phyloP scores from a whole-genome alignment of 441 rosid species.

The Iberis amara region DNA sequence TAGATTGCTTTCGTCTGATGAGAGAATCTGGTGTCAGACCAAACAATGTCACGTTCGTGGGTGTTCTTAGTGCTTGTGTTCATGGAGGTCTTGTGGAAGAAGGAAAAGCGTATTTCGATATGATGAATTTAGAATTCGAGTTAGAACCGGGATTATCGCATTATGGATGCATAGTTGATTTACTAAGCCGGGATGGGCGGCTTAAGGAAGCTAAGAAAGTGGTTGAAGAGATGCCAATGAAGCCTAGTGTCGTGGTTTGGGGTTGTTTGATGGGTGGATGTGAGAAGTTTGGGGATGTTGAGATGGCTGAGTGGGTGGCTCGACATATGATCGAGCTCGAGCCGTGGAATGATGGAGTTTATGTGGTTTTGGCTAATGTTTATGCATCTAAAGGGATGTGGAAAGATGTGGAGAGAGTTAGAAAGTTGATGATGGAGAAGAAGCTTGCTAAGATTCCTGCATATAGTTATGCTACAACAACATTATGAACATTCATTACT shows the following conservation, averaged over 20 bases:
- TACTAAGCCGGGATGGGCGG: slow-evolving; percentile 62
- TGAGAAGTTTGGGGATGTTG: slow-evolving; percentile 67
- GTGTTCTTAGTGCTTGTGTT: slow-evolving; percentile 73
- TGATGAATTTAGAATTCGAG: slow-evolving; percentile 50
- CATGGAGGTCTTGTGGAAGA: slow-evolving; percentile 73
- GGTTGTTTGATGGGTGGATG: slow-evolving; percentile 90
- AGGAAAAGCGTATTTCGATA: slow-evolving; percentile 48
- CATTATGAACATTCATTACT: neutral
- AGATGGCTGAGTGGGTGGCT: slow-evolving; percentile 83
- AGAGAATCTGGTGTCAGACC: slow-evolving; percentile 49
- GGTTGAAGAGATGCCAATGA: slow-evolving; percentile 74
- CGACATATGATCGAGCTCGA: slow-evolving; percentile 54
- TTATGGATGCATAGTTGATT: slow-evolving; percentile 77
- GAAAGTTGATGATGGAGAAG: slow-evolving; percentile 53
- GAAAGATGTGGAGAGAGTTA: slow-evolving; percentile 67
- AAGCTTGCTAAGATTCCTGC: slow-evolving; percentile 57
- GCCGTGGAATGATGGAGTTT: slow-evolving; percentile 78
- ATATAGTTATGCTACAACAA: slow-evolving; percentile 42
- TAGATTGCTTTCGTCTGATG: slow-evolving; percentile 52
- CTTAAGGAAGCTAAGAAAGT: slow-evolving; percentile 58
- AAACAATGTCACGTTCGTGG: slow-evolving; percentile 65
- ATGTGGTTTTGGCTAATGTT: slow-evolving; percentile 72
- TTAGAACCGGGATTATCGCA: slow-evolving; percentile 51
- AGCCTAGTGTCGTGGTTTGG: slow-evolving; percentile 61
- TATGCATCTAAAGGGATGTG: slow-evolving; percentile 68